These are phyloP conservation scores for Heterobasidion occidentale DNA, from an alignment of 1,284 basidiomycete species.

Conservation along the genomic window DNA sequence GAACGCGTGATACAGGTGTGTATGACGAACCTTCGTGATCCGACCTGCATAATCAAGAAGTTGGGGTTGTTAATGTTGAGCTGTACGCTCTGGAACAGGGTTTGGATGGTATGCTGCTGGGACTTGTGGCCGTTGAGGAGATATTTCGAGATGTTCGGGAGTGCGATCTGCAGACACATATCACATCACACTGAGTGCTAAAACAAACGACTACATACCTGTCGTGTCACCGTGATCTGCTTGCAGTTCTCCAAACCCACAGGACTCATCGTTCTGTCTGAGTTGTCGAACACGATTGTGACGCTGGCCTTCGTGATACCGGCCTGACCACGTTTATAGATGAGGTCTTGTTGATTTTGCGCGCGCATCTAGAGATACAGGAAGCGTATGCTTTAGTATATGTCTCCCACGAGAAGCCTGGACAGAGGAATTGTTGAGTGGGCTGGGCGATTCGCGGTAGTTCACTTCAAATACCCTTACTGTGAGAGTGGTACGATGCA, in stretches of 20 bases:
- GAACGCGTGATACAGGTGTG: neutral
- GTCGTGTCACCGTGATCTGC: conserved; percentile 95
- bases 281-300: conserved; percentile 98
- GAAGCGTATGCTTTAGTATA: neutral
- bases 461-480: too few relatives aligned
- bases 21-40: conserved; percentile 71
- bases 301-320: conserved; percentile 97
- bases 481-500: too few relatives aligned
- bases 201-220: conserved; percentile 43
- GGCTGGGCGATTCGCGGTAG: too few relatives aligned
- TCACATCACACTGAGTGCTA: too few relatives aligned
- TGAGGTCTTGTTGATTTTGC: conserved; percentile 93
- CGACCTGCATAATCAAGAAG: conserved; percentile 99
- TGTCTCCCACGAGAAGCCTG: neutral
- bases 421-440: too few relatives aligned
- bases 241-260: conserved; percentile 77
- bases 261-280: conserved; percentile 84
- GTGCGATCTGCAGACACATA: conserved; percentile 57
- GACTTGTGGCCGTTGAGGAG: conserved; percentile 96
- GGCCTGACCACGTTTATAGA: conserved; percentile 97
- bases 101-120: conserved; percentile 83
- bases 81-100: conserved; percentile 94
- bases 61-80: conserved; percentile 99
- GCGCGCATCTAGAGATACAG: conserved; percentile 72
- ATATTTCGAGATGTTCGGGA: conserved; percentile 96